Conservation (phyloP, 108 stramenopile species). For the Nitzschia palea region DNA sequence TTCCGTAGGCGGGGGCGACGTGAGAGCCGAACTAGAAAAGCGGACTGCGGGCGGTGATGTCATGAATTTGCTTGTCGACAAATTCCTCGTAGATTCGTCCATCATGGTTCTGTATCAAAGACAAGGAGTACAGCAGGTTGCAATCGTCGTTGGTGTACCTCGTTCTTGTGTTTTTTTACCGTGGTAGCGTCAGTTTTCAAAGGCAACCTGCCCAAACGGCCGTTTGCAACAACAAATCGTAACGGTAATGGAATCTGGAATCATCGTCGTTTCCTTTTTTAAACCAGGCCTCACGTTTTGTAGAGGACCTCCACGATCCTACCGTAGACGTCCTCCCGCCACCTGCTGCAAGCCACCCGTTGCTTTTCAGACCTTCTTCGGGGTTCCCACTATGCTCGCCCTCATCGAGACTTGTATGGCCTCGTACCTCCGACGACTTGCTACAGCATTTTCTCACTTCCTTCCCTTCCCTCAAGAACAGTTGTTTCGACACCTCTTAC, state of each 20-base stretch:
- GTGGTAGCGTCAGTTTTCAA: background rate
- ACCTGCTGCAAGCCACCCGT: background rate
- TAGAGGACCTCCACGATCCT: background rate
- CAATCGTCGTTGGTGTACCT: background rate
- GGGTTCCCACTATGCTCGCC: background rate
- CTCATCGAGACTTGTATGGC: background rate
- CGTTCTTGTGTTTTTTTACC: constrained; percentile 4
- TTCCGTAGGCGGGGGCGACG: constrained; percentile 11
- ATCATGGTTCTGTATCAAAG: background rate
- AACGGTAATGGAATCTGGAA: background rate
- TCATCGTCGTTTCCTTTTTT: background rate
- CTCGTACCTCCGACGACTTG: background rate
- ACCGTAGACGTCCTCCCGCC: background rate
- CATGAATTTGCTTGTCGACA: background rate
- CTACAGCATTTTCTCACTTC: background rate
- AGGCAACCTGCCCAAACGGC: background rate
- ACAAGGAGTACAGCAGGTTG: background rate
- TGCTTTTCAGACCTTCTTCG: background rate
- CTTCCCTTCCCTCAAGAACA: no score
- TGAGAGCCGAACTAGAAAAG: background rate
- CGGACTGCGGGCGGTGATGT: constrained; percentile 10
- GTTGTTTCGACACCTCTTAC: background rate
- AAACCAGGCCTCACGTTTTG: background rate
- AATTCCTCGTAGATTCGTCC: background rate
- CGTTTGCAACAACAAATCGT: background rate